Base-by-base conservation (phyloP, 2,329 filamentous ascomycete species). In the Ceratocystis cacaofunesta region DNA sequence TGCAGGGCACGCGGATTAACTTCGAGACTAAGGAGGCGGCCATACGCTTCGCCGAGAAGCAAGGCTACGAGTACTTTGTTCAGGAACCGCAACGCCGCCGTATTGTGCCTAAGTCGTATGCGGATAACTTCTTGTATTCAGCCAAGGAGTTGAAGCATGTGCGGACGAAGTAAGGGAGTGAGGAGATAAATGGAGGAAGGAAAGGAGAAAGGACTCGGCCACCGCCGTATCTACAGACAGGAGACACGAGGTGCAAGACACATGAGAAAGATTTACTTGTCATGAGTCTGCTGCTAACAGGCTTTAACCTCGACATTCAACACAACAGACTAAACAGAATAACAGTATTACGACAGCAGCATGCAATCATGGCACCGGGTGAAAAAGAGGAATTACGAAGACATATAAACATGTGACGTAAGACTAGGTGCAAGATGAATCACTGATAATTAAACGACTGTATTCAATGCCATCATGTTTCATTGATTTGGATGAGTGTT, bases 61-160 rank as follows among this genome's bases (percentile, higher is more conserved):
- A 99, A 77, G 94, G 95, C 44, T 99, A 99, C 75, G 92, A 99
- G 75, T 99, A 96, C 77, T 97, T 94, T 75, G 92, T 99, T 28
- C 94, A 97, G 80, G 94, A 97, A 78, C 92, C 94, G 44, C 95
- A 96, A 73, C 84, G 85, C 76, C 85, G 94, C 73, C 88, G 87
- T 73, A 87, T 96, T 71, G 79, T 85, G 17, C 89, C 91, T 68
- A 99, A 99, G 84, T 88, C 90, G 10, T 99, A 99, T 75, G 92
- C 94, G 68, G 95, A 95, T 77, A 96, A 97, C 79, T 99, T 97
- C 77, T 74, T 92, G 69, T 92, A 95, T 79, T 85, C 85, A 68
- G 79, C 88, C 12, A 87, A 84, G 76, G 94, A 92, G 83, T 79
- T 97, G 75, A 97, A 96, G 82, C 84, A 87, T 72, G 84, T 92